These are phyloP conservation scores for Cucurbita ficifolia DNA, from an alignment of 306 rosid genomes.

Conservation along the genomic window DNA sequence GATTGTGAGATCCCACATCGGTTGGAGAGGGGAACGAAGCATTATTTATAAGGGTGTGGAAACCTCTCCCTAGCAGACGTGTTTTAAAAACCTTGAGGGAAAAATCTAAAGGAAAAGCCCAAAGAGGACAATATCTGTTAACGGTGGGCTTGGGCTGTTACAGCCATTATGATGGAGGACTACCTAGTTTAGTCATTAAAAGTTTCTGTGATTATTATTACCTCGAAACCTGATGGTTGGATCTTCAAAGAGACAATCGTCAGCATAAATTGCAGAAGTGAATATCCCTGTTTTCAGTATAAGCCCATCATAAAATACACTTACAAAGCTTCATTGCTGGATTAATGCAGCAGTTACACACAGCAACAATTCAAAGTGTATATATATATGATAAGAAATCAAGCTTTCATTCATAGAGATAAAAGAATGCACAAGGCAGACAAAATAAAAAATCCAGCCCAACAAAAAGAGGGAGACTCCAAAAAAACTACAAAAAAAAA, in stretches of 20 bases:
- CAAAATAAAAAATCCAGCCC: not conserved
- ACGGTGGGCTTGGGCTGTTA: too few species aligned
- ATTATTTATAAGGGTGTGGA: too few species aligned
- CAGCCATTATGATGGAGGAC: not conserved
- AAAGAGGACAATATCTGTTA: too few species aligned
- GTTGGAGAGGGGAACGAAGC: too few species aligned
- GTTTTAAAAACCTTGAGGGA: too few species aligned
- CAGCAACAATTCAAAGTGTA: not conserved
- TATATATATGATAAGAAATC: not conserved
- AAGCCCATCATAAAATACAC: not conserved
- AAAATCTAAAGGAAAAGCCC: too few species aligned
- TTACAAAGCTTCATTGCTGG: not conserved
- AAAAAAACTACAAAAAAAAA: too few species aligned
- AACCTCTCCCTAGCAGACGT: too few species aligned
- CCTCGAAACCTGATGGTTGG: conserved; percentile 79
- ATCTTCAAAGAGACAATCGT: conserved; percentile 70
- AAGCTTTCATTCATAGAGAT: not conserved
- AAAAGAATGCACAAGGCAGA: not conserved
- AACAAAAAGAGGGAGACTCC: not conserved
- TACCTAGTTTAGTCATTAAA: not conserved
- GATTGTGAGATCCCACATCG: too few species aligned
- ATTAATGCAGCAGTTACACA: not conserved
- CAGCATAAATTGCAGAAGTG: conserved; percentile 52
- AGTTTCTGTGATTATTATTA: conserved; percentile 11
- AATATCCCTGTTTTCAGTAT: conserved; percentile 40